Evolutionary conservation across 2,329 filamentous ascomycete species (phyloP).

Genomic region (Domatiomyces catenatus): DNA sequence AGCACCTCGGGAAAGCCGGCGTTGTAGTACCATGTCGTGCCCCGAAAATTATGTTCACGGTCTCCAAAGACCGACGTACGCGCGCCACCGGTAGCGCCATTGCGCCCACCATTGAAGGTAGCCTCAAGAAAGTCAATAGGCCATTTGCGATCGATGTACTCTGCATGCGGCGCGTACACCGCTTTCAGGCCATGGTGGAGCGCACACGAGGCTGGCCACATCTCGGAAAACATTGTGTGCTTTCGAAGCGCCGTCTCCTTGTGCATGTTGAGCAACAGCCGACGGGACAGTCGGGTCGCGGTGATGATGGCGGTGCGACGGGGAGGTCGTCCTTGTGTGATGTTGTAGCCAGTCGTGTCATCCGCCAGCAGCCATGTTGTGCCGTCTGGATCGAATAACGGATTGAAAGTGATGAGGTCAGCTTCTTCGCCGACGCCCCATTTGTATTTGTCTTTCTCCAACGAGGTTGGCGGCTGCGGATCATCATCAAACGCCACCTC

Average conservation of each 20-base stretch:
- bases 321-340: conserved; percentile 42
- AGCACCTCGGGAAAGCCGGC: conserved; percentile 66
- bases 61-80: conserved; percentile 63
- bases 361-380: conserved; percentile 72
- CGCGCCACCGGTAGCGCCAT: conserved; percentile 59
- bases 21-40: conserved; percentile 85
- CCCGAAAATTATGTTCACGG: conserved; percentile 74
- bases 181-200: conserved; percentile 88
- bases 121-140: conserved; percentile 60
- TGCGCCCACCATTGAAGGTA: conserved; percentile 64
- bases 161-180: conserved; percentile 75
- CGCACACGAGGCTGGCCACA: conserved; percentile 82
- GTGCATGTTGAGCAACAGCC: conserved; percentile 76
- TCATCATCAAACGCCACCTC: conserved; percentile 56
- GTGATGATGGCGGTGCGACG: conserved; percentile 82
- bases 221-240: conserved; percentile 86
- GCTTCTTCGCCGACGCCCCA: conserved; percentile 89
- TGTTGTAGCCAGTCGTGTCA: conserved; percentile 74
- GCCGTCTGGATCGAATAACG: conserved; percentile 75
- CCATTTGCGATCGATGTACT: conserved; percentile 80
- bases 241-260: conserved; percentile 70
- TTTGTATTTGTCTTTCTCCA: conserved; percentile 63
- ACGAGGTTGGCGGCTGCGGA: conserved; percentile 58
- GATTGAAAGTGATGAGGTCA: conserved; percentile 81
- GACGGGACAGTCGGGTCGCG: conserved; percentile 64